Percentiles rank a stretch among this genome's conserved stretches.
Evolutionary conservation across 2,329 filamentous ascomycete genomes (phyloP).

Genomic region (Chaetomium globosum): DNA sequence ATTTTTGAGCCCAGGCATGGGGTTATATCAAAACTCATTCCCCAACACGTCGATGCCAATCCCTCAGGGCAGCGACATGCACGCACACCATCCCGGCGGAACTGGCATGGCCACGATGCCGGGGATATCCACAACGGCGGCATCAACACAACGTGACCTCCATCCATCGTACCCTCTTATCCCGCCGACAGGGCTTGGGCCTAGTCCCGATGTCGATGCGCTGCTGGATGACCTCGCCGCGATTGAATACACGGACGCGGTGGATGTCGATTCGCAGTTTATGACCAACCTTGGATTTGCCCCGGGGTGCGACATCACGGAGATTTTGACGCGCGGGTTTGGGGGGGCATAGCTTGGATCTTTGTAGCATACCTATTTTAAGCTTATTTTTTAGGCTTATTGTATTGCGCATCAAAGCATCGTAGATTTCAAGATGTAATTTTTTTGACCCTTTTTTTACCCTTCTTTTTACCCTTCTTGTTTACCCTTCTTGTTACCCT

Average conservation of each 20-base stretch:
- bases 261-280: slow-evolving; percentile 62
- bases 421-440: neutral
- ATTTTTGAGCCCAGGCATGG: neutral
- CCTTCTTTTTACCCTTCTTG: neutral
- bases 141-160: slow-evolving; percentile 13
- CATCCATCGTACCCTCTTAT: slow-evolving; percentile 5
- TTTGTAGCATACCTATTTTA: neutral
- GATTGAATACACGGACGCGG: slow-evolving; percentile 52
- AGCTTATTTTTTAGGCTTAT: neutral
- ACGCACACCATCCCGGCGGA: neutral
- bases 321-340: slow-evolving; percentile 44
- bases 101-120: neutral
- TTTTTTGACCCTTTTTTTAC: too few species aligned
- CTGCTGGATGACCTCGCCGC: slow-evolving; percentile 57
- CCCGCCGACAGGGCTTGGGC: slow-evolving; percentile 32
- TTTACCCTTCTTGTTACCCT: neutral
- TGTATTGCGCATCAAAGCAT: neutral
- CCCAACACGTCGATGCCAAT: slow-evolving; percentile 1
- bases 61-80: slow-evolving; percentile 9
- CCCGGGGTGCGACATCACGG: slow-evolving; percentile 60
- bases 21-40: slow-evolving; percentile 12
- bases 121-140: neutral
- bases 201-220: slow-evolving; percentile 51
- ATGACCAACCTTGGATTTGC: slow-evolving; percentile 69
- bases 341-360: slow-evolving; percentile 35